Conservation (phyloP, 1,139 yeast genomes). For the Candida sp. region DNA sequence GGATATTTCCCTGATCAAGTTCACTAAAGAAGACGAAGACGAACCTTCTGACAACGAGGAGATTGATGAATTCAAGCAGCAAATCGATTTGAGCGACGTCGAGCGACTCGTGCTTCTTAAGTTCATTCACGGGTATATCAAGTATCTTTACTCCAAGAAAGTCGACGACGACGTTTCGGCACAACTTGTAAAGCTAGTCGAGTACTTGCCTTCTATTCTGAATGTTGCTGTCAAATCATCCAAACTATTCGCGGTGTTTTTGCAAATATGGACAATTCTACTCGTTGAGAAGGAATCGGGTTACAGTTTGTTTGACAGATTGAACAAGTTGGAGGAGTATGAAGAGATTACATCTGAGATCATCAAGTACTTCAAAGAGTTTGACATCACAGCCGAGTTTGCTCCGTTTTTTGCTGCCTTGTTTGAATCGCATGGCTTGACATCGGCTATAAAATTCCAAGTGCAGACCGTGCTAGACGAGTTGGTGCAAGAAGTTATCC, state of each 20-base stretch:
- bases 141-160: conserved; percentile 20
- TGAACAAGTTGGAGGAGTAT: conserved; percentile 29
- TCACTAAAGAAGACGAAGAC: conserved; percentile 17
- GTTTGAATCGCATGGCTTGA: conserved; percentile 17
- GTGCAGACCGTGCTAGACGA: conserved; percentile 29
- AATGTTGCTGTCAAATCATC: conserved; percentile 23
- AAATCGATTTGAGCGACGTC: conserved; percentile 24
- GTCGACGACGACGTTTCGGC: conserved; percentile 18
- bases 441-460: conserved; percentile 25
- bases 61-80: conserved; percentile 22
- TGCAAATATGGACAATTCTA: conserved; percentile 35
- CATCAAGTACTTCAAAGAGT: conserved; percentile 27
- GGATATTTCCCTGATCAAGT: conserved; percentile 42
- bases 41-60: conserved; percentile 17
- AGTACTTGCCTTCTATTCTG: conserved; percentile 27
- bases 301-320: conserved; percentile 24
- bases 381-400: conserved; percentile 17
- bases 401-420: conserved; percentile 20
- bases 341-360: conserved; percentile 28
- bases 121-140: conserved; percentile 29
- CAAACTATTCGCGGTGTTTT: conserved; percentile 23
- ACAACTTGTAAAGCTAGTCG: conserved; percentile 24
- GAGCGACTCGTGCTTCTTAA: conserved; percentile 26
- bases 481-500: conserved; percentile 15
- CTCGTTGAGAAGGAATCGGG: conserved; percentile 18